A percentile compares a stretch with the other conserved stretches of the same genome.
Conservation (phyloP, 352 stramenopile species). For the Aphanomyces cochlioides region DNA sequence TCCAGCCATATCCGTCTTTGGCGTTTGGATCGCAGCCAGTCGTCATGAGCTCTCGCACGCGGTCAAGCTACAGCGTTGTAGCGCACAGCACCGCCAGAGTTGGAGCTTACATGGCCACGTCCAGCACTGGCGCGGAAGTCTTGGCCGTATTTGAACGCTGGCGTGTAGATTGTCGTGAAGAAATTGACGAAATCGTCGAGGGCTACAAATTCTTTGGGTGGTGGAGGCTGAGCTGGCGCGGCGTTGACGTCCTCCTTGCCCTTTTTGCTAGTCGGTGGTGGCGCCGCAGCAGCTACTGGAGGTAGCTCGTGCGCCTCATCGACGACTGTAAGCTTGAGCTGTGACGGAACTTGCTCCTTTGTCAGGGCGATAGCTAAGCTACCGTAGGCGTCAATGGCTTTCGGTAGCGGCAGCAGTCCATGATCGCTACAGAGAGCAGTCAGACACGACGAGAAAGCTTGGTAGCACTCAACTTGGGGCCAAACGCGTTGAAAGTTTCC, state of each 20-base stretch:
- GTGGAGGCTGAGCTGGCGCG: not conserved
- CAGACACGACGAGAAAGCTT: too few species aligned
- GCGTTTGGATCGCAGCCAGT: constrained; percentile 61
- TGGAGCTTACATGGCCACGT: constrained; percentile 34
- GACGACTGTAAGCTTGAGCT: not conserved
- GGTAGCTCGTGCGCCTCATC: not conserved
- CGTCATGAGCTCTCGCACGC: constrained; percentile 45
- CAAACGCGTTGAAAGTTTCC: constrained; percentile 35
- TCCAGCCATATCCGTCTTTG: constrained; percentile 62
- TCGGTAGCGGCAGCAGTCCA: constrained; percentile 6
- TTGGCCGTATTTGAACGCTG: constrained; percentile 68
- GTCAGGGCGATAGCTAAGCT: not conserved
- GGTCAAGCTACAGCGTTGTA: constrained; percentile 21
- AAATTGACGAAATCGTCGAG: constrained; percentile 48
- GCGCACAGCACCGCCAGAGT: not conserved
- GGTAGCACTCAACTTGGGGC: not conserved
- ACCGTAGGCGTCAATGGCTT: not conserved
- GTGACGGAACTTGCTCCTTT: not conserved
- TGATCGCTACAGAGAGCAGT: not conserved
- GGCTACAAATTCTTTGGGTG: constrained; percentile 16
- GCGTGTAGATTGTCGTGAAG: constrained; percentile 58
- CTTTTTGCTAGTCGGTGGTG: not conserved
- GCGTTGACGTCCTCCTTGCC: not conserved
- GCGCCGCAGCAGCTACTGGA: not conserved
- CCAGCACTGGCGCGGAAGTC: constrained; percentile 56